Evolutionary conservation across 2,329 filamentous ascomycete genomes (phyloP).

Genomic region (Claviceps digitariae): DNA sequence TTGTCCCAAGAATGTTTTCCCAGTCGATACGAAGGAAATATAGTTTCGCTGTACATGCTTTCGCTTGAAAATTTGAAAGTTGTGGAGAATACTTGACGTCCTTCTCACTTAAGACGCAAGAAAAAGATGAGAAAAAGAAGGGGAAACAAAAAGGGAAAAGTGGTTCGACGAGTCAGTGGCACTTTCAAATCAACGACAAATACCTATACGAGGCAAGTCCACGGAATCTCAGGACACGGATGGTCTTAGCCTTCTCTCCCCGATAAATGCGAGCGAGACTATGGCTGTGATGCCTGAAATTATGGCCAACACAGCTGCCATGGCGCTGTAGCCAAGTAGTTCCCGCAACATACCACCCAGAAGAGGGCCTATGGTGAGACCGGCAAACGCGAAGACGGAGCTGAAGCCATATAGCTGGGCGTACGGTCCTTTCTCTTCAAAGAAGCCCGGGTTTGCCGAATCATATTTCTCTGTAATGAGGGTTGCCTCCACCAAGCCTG

Average conservation of each 20-base stretch:
- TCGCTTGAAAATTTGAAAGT: too few relatives aligned
- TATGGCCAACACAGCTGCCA: neutral
- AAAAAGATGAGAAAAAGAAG: too few relatives aligned
- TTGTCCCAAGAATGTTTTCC: too few relatives aligned
- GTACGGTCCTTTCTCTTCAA: constrained; percentile 7
- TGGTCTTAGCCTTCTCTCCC: neutral
- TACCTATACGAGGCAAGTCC: too few relatives aligned
- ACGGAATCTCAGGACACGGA: too few relatives aligned
- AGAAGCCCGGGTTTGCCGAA: constrained; percentile 5
- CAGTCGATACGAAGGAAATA: too few relatives aligned
- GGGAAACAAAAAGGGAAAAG: too few relatives aligned
- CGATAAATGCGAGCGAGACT: neutral
- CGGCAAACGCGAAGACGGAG: constrained; percentile 2
- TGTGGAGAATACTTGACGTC: too few relatives aligned
- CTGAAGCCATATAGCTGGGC: constrained; percentile 7
- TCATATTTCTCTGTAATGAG: constrained; percentile 4
- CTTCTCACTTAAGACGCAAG: too few relatives aligned
- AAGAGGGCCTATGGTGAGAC: constrained; percentile 4
- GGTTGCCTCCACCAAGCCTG: constrained; percentile 4
- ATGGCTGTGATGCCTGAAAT: neutral
- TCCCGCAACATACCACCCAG: neutral
- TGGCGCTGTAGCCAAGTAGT: neutral
- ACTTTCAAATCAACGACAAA: too few relatives aligned
- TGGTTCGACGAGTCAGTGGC: too few relatives aligned
- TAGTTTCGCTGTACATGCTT: too few relatives aligned